These are phyloP conservation scores for Euphrasia confusa DNA, from an alignment of 257 asterid genomes.

Conservation along the genomic window DNA sequence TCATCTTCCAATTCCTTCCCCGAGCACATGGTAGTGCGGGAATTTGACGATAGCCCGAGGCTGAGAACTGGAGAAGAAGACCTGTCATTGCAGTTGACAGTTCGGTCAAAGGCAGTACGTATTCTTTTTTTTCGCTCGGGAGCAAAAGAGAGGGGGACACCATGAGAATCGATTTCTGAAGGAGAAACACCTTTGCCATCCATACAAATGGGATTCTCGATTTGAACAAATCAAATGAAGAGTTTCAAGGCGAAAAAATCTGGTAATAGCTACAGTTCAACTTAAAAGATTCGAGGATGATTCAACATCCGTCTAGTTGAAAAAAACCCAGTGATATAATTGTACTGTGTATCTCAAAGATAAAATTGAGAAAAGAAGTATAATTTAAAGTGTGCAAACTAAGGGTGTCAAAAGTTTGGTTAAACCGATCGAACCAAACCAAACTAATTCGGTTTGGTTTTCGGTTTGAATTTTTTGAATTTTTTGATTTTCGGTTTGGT, in stretches of 20 bases:
- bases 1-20: constrained; percentile 68
- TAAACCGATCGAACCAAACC: no score
- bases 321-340: no score
- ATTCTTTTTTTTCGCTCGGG: constrained; percentile 43
- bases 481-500: no score
- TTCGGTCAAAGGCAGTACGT: constrained; percentile 19
- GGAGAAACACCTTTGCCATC: constrained; percentile 32
- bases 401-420: no score
- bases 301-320: constrained; percentile 60
- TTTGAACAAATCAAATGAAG: constrained; percentile 24
- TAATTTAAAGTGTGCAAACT: no score
- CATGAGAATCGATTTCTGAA: constrained; percentile 26
- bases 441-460: no score
- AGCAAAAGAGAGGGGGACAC: constrained; percentile 22
- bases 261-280: constrained; percentile 17
- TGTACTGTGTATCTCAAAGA: no score
- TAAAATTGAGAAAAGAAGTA: no score
- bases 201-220: constrained; percentile 40
- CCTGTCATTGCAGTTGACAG: constrained; percentile 31
- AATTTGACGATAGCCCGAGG: constrained; percentile 82
- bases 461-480: no score
- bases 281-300: constrained; percentile 19
- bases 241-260: constrained; percentile 18
- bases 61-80: constrained; percentile 56
- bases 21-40: constrained; percentile 67